Base-by-base conservation (phyloP, 2,329 filamentous ascomycete genomes). In the Fusarium siculi region DNA sequence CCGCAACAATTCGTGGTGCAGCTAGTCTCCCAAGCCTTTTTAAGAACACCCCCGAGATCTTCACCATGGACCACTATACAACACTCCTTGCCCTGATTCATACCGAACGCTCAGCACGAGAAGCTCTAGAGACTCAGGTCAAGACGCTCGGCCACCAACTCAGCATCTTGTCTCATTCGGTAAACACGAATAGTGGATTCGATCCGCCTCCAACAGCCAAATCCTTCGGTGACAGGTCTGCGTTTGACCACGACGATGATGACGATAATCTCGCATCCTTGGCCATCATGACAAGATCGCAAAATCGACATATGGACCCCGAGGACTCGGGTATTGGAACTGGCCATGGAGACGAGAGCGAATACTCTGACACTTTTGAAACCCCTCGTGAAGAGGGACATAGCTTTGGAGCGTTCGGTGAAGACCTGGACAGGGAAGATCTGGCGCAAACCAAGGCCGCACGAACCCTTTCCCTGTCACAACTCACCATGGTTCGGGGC, bases 381-480 rank as follows among this genome's bases (percentile, higher is more conserved):
- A 90, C 88, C 7, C 88, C 88, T 2, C 79, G 79, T 15, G 87
- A 89, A 75, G 86, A 87, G 59, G 75, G 79, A 12, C 80, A 80
- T 36, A 82, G 72, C 30, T 84, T 83, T 57, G 83, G 83, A 7
- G 83, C 76, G 8, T 85, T 84, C 66, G 83, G 82, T 2, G 85
- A 84, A 78, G 84, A 84, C 76, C 79, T 84, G 69, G 82, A 82
- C 32, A 82, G 82, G 25, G 81, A 83, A 55, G 80, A 81, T 15
- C 75, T 80, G 25, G 81, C 79, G 50, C 80, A 82, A 56, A 87
- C 87, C 70, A 89, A 84, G 78, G 89, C 90, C 3, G 89, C 89
- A 28, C 88, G 89, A 72, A 92, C 90, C 47, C 85, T 94, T 76
- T 93, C 89, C 34, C 83, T 92, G 16, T 89, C 89, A 67, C 88